Evolutionary conservation across 192 early-diverging fungal genomes (phyloP).

Genomic region (Borealophlyctis nickersoniae): DNA sequence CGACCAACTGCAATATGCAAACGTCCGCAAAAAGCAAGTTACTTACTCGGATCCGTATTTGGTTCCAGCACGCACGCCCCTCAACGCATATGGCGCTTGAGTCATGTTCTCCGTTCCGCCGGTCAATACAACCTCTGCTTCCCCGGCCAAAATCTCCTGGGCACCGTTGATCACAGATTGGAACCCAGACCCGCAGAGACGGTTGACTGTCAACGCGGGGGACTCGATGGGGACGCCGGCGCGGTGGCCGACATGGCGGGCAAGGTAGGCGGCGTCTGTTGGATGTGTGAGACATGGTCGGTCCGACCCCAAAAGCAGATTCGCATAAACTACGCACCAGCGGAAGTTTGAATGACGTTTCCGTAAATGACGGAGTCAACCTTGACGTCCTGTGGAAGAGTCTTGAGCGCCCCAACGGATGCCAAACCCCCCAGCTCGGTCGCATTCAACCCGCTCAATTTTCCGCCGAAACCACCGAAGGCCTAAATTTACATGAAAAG

Average conservation of each 20-base stretch:
- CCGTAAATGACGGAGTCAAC: constrained; percentile 93
- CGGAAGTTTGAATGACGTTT: constrained; percentile 85
- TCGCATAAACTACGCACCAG: constrained; percentile 27
- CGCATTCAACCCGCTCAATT: constrained; percentile 80
- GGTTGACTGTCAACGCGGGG: constrained; percentile 89
- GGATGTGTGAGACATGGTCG: neutral
- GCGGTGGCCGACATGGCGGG: constrained; percentile 90
- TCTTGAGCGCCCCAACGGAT: constrained; percentile 80
- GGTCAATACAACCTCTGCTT: constrained; percentile 79
- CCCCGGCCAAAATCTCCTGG: constrained; percentile 84
- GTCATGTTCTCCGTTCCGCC: constrained; percentile 95
- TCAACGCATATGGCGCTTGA: constrained; percentile 82
- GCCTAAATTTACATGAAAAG: constrained; percentile 45
- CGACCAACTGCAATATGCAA: constrained; percentile 2
- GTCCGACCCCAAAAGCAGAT: too few species aligned
- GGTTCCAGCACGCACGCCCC: constrained; percentile 79
- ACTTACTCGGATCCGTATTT: constrained; percentile 75
- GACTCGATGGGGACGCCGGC: constrained; percentile 79
- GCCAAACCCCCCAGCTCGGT: constrained; percentile 78
- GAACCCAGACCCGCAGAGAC: constrained; percentile 95
- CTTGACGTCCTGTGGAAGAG: constrained; percentile 65
- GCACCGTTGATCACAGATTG: constrained; percentile 91
- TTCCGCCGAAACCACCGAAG: constrained; percentile 93
- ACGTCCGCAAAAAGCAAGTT: neutral
- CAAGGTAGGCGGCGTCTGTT: constrained; percentile 80